Evolutionary conservation across 2,329 filamentous ascomycete genomes (phyloP), one percentile per base, ranked within the genome.

Genomic region (Colletotrichum lentis): DNA sequence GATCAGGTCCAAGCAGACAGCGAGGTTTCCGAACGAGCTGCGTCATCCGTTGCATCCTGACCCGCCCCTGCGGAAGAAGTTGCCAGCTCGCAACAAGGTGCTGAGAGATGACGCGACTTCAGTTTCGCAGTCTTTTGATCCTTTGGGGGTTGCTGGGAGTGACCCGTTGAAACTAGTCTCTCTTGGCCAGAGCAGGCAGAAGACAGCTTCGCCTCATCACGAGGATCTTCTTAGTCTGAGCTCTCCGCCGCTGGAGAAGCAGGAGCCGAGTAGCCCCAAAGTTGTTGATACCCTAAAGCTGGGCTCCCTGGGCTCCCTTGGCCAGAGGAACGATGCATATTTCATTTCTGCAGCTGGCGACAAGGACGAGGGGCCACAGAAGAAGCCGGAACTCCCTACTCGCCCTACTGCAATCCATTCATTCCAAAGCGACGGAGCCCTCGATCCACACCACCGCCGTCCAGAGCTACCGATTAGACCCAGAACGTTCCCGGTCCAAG

Each of bases 1-100:
- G 3, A 70, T 73, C 8, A 63, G 70, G n/a, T 70, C 72, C 10
- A 70, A 60, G 52, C 50, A 67, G 12, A 54, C 46, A 11, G 64
- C 67, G 4, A 67, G 67, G 18, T 69, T 69, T 5, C 52, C 58
- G 5, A 53, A 62, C 7, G 72, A 73, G n/a, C 54, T 71, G 56
- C 61, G 61, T 20, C 58, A 52, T 27, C 64, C 56, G 22, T 46
- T 62, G 50, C 64, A 70, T 37, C 64, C 68, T 27, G 68, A 64
- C 6, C 64, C 59, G 5, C 65, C 65, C n/a, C 49, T 50, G 27
- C 59, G 57, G 22, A 64, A 64, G 50, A 64, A 64, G 49, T 55
- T 61, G 20, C 20, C 37, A n/a, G 65, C 44, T 39, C 59, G 64
- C n/a, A 56, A 16, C 14, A 69, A 56, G 53, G 50, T 69, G 11